Conservation (phyloP, 1,139 yeast species). For the Lodderomyces orthopsilosis region DNA sequence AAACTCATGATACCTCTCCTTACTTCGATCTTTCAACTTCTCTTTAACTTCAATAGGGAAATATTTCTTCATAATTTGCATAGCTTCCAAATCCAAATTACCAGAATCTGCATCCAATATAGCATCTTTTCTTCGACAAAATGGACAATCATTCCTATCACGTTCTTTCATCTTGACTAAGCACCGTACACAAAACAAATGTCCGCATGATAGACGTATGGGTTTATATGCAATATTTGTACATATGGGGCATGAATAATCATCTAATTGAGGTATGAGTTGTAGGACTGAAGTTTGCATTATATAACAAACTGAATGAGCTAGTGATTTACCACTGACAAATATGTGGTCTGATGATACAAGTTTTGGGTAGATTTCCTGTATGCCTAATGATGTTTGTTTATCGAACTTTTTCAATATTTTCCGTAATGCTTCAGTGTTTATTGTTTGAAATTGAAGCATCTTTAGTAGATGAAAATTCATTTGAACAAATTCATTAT, state of each 20-base stretch:
- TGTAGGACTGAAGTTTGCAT: conserved; percentile 55
- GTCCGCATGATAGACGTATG: conserved; percentile 59
- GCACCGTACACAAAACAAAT: conserved; percentile 70
- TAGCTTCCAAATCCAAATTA: conserved; percentile 55
- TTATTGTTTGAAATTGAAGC: conserved; percentile 60
- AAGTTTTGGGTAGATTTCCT: conserved; percentile 44
- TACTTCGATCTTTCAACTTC: conserved; percentile 58
- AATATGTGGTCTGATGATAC: conserved; percentile 46
- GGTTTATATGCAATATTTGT: conserved; percentile 70
- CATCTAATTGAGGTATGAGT: conserved; percentile 70
- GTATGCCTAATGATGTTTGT: conserved; percentile 58
- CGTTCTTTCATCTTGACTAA: conserved; percentile 63
- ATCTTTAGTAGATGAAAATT: conserved; percentile 57
- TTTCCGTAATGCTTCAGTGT: conserved; percentile 61
- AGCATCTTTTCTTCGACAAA: conserved; percentile 55
- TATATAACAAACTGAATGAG: conserved; percentile 53
- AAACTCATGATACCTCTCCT: conserved; percentile 44
- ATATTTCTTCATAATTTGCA: conserved; percentile 52
- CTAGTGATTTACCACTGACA: conserved; percentile 47
- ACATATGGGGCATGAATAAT: conserved; percentile 72
- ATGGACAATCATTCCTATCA: conserved; percentile 59
- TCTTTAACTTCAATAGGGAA: conserved; percentile 68
- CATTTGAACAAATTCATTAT: conserved; percentile 48
- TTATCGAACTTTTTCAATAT: conserved; percentile 75
- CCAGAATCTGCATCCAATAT: conserved; percentile 56